These are phyloP conservation scores for Claviceps spartinae DNA, from an alignment of 2,329 filamentous ascomycete genomes.

Conservation along the genomic window DNA sequence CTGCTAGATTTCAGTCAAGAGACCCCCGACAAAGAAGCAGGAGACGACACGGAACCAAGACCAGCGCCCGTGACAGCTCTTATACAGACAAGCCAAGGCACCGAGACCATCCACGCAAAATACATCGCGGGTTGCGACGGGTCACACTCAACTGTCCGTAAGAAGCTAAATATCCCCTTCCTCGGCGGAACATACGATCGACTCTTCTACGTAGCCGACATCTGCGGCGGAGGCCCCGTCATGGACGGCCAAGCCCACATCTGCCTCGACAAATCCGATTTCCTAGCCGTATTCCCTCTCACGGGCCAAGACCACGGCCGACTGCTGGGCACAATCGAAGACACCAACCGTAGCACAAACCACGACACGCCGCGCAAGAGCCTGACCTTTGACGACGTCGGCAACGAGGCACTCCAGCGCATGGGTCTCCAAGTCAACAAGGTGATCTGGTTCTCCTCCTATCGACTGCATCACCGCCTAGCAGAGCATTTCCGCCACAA, in stretches of 20 bases:
- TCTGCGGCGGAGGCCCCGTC: background rate
- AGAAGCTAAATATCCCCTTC: background rate
- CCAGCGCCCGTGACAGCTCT: conserved; percentile 17
- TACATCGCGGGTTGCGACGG: conserved; percentile 2
- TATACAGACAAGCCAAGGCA: conserved; percentile 10
- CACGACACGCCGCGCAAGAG: background rate
- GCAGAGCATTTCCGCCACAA: background rate
- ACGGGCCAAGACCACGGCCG: background rate
- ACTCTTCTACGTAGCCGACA: conserved; percentile 1
- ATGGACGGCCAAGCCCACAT: conserved; percentile 3
- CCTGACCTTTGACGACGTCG: background rate
- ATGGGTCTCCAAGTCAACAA: background rate
- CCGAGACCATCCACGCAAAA: conserved; percentile 18
- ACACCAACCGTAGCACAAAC: background rate
- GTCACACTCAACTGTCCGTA: conserved; percentile 1
- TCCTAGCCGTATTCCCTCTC: conserved; percentile 1
- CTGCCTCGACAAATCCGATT: background rate
- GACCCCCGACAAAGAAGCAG: conserved; percentile 21
- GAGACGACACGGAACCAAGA: conserved; percentile 21
- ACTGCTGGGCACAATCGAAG: background rate
- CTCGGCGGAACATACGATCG: conserved; percentile 1
- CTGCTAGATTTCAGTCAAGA: conserved; percentile 33
- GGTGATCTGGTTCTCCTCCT: conserved; percentile 1
- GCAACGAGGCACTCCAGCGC: background rate
- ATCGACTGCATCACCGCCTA: conserved; percentile 1